Evolutionary conservation across 768 basidiomycete genomes (phyloP).

Genomic region (Phylloporus sp.): DNA sequence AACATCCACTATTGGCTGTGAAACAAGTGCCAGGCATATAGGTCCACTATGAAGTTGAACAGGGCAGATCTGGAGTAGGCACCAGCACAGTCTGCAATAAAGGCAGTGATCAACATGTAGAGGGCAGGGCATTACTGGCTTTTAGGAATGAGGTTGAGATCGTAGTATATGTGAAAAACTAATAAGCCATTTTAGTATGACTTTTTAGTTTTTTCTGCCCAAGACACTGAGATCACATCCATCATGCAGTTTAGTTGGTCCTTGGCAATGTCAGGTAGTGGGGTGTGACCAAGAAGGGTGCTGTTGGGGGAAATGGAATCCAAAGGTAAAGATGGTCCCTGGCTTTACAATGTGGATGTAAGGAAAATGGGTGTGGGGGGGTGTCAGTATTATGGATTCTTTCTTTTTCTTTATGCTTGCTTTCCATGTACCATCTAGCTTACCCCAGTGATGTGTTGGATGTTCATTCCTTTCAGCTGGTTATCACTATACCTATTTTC

Average conservation of each 20-base stretch:
- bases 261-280: not conserved
- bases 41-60: fast-evolving
- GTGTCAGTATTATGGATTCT: no score
- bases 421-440: no score
- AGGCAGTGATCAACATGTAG: fast-evolving
- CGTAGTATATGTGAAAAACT: not conserved
- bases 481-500: no score
- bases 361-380: fast-evolving
- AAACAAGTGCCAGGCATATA: not conserved
- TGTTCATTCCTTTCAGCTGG: no score
- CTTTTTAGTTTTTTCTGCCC: not conserved
- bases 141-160: conserved; percentile 3
- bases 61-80: not conserved
- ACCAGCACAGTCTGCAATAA: not conserved
- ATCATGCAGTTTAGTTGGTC: not conserved
- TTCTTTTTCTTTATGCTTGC: no score
- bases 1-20: not conserved
- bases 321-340: not conserved
- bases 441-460: no score
- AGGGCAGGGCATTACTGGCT: not conserved
- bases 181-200: not conserved
- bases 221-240: not conserved
- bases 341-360: not conserved
- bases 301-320: no score
- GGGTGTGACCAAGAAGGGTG: no score